Evolutionary conservation across 805 yeast genomes (phyloP), one percentile per base, ranked within the genome.

Genomic region (Pichia deserticola): DNA sequence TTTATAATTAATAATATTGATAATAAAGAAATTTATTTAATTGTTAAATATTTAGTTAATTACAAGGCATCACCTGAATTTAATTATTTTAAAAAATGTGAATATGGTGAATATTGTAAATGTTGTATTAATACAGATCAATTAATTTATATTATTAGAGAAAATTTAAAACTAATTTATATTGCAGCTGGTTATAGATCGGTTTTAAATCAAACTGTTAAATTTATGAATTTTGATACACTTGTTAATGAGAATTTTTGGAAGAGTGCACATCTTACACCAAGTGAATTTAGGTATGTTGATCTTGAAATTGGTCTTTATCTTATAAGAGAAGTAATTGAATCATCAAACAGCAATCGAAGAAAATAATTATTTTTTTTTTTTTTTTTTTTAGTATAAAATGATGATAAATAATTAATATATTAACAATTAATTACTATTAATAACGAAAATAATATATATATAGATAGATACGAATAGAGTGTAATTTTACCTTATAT

Each of bases 91-190:
- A 11, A 41, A 30, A 28, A 25, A 29, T 41, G 44, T 30, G 44
- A 41, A 25, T 41, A 41, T 13, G 44, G 44, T 25, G 44, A 41
- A 35, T 41, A 41, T 36, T 41, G 44, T 36, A 41, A 41, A 30
- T 41, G 44, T 25, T 41, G 44, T 30, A 27, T 41, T 15, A 41
- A 30, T 30, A 41, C 44, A 7, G 44, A 41, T 15, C 44, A 41
- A 15, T 30, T 41, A 36, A 32, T 41, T 13, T 41, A 41, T 15
- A 41, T 41, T 41, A 36, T 41, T 25, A 33, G 44, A 32, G 44
- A 41, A 20, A 41, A 30, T 25, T 13, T 41, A 20, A 41, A 41
- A 25, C 27, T 41, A 11, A 30, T 41, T 9, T 41, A 41, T 36
- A 30, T 41, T 29, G 44, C 44, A 9, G 44, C 44, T 15, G 44